phyloP scores from a whole-genome alignment of 768 basidiomycete species.

The Amanita phalloides region DNA sequence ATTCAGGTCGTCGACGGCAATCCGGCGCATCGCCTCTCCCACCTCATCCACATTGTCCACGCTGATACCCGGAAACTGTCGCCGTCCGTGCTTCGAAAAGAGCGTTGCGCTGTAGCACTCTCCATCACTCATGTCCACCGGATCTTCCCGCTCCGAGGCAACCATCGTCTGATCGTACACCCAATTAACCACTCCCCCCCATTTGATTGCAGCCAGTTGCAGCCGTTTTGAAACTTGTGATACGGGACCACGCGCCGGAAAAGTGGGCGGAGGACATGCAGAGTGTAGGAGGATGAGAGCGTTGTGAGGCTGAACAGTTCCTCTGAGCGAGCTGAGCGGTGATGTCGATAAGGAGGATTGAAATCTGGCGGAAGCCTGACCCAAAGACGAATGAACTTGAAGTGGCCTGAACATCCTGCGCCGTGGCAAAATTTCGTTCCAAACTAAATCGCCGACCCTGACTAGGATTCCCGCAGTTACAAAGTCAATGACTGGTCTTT shows the following conservation, averaged over 20 bases:
- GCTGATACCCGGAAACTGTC: constrained; percentile 39
- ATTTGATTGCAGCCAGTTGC: constrained; percentile 28
- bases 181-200: constrained; percentile 53
- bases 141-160: constrained; percentile 7
- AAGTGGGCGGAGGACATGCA: constrained; percentile 32
- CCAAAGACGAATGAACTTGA: too few species aligned
- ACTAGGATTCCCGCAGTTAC: too few species aligned
- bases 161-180: constrained; percentile 28
- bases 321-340: constrained; percentile 21
- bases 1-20: constrained; percentile 10
- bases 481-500: too few species aligned
- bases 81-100: constrained; percentile 35
- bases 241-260: constrained; percentile 30
- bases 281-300: constrained; percentile 50
- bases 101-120: constrained; percentile 30
- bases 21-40: constrained; percentile 23
- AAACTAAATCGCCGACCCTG: too few species aligned
- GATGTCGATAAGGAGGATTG: neutral
- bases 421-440: too few species aligned
- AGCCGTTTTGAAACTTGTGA: constrained; percentile 43
- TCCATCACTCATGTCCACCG: neutral
- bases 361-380: too few species aligned
- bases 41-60: constrained; percentile 41
- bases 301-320: constrained; percentile 40
- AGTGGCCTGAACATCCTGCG: too few species aligned